Conservation (phyloP, 495 filamentous ascomycete species). For the Talaromyces liani region DNA sequence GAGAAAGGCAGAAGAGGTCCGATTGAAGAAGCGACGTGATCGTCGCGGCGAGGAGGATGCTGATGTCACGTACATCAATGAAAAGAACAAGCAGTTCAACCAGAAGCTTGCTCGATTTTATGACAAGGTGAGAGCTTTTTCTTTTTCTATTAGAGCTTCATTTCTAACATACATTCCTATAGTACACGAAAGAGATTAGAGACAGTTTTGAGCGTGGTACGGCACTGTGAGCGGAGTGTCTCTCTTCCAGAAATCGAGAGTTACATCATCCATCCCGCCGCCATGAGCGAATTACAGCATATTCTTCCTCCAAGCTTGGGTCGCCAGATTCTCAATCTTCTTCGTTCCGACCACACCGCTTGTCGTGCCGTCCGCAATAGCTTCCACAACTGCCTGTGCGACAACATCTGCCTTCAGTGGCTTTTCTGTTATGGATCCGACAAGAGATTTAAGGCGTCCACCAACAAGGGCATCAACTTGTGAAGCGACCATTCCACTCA, state of each 20-base stretch:
- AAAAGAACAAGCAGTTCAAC: slow-evolving; percentile 99
- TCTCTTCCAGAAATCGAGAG: neutral
- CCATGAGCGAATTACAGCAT: slow-evolving; percentile 54
- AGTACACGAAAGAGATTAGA: slow-evolving; percentile 93
- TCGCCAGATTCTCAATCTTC: slow-evolving; percentile 65
- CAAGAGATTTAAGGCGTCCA: slow-evolving; percentile 60
- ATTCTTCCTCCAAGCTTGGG: slow-evolving; percentile 68
- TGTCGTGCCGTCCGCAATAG: slow-evolving; percentile 58
- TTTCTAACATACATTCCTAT: slow-evolving; percentile 24
- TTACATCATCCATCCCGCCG: neutral
- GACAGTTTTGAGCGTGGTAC: slow-evolving; percentile 98
- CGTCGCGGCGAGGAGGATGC: slow-evolving; percentile 67
- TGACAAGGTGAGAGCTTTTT: slow-evolving; percentile 59
- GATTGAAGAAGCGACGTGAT: slow-evolving; percentile 77
- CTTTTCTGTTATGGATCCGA: slow-evolving; percentile 76
- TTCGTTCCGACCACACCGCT: slow-evolving; percentile 62
- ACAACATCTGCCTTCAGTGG: slow-evolving; percentile 81
- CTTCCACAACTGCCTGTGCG: slow-evolving; percentile 77
- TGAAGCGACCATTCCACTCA: slow-evolving; percentile 57
- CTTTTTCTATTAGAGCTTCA: neutral
- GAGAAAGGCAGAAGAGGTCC: slow-evolving; percentile 77
- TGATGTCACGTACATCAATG: slow-evolving; percentile 98
- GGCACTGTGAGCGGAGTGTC: slow-evolving; percentile 43
- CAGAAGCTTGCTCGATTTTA: slow-evolving; percentile 92
- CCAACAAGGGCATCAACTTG: slow-evolving; percentile 67